Base-by-base conservation (phyloP, 2,329 filamentous ascomycete species). In the Thielaviopsis populi region DNA sequence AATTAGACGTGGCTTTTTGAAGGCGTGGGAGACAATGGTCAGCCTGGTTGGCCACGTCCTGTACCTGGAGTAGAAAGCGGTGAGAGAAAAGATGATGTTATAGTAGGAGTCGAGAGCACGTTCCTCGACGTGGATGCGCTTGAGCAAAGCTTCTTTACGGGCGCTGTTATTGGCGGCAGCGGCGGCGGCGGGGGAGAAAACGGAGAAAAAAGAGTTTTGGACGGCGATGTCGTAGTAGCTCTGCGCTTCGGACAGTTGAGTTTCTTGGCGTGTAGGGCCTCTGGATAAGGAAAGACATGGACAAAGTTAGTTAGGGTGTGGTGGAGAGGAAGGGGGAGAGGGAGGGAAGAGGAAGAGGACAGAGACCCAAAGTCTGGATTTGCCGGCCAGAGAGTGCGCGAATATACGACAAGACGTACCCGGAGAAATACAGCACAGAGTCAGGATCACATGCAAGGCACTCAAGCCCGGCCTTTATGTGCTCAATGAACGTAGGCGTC, bases 21-120 rank as follows among this genome's bases (percentile, higher is more conserved):
- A 91, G 5, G 74, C 81, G 70, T 89, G 86, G 68, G 84, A 86
- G 48, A 90, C 76, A 22, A 90, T 76, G 19, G 82, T 87, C 17
- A 90, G 70, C 4, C 72, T 74, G 1, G 63, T 61, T 0, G 87
- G 86, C 78, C 85, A 89, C 10, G 41, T 41, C 6, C 71, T 69
- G 1, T 75, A 74, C 11, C 68, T 69, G 43, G 70, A 67, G 67
- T 75, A 74, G 69, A 82, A 83, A 42, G 74, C 71, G 17, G 77
- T 69, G 2, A 95, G 76, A 13, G 86, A 87, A 71, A 91, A 91
- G 17, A 95, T 74, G 4, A 96, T 75, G 71, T 96, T 96, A 71
- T 91, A 86, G 70, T 89, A 92, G 1, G 87, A 92, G 73, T 96
- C 91, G 1, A 92, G 83, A 0, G 91, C 89, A 63, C 81, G 79